Base-by-base conservation (phyloP, 768 basidiomycete species). In the Galerina sulciceps region DNA sequence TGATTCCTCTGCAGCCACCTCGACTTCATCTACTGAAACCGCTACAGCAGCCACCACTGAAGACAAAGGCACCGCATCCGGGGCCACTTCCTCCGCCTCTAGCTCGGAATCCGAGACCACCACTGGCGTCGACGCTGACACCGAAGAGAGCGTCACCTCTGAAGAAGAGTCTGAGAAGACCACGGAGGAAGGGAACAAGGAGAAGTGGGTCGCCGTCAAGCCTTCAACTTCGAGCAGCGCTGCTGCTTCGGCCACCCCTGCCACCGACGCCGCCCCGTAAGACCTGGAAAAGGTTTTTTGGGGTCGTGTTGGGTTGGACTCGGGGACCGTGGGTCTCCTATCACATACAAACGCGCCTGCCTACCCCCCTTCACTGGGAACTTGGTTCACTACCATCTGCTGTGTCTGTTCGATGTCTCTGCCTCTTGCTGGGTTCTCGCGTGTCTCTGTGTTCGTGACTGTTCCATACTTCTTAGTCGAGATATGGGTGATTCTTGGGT, bases 141-240 rank as follows among this genome's bases (percentile, higher is more conserved):
- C 84, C 20, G 90, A 92, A 71, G 88, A 87, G 67, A 90, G 88
- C 67, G 75, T 88, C 62, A 87, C 89, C 3, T 90, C 89, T 35
- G 90, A 91, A 65, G 89, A 90, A 53, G 90, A 90, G 67, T 68
- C 70, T 18, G 82, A 86, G 40, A 83, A 82, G 65, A 64, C 68
- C 17, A 70, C 67, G 43, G 70, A 69, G 44, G 73, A 78, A 40
- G 71, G 63, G 45, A 71, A 73, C 65, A 83, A 81, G 69, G 90
- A 92, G 67, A 90, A 89, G 69, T 93, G 91, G 91, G 84, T 92
- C 49, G 78, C 89, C 17, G 86, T 93, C 69, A 89, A 90, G 72
- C n/a, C 53, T 17, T 44, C 58, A 0, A 54, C 80, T 36, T 37
- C 60, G 20, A 56, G 62, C 41, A 51, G 67, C 38, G 46, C 69